phyloP scores from a whole-genome alignment of 2,329 filamentous ascomycete species.

The Aureobasidium subglaciale region DNA sequence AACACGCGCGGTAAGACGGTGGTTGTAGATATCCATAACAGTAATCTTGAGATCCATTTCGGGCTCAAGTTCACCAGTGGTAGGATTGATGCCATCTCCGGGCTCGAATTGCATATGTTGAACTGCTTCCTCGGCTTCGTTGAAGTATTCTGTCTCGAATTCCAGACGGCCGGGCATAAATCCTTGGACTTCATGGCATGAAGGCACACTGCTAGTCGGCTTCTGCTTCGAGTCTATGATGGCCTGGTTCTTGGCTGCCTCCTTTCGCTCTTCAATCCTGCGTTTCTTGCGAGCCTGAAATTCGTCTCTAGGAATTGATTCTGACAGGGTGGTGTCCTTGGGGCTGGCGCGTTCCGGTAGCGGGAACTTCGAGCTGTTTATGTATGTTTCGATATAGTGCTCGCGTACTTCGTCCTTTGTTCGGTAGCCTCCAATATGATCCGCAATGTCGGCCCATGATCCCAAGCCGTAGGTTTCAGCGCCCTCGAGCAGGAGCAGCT shows the following conservation, averaged over 20 bases:
- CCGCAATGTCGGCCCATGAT: constrained; percentile 95
- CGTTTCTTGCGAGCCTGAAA: constrained; percentile 91
- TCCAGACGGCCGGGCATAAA: constrained; percentile 98
- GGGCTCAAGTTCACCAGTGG: constrained; percentile 79
- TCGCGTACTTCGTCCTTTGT: constrained; percentile 93
- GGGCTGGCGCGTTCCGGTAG: constrained; percentile 81
- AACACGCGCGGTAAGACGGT: constrained; percentile 78
- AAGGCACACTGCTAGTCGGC: constrained; percentile 87
- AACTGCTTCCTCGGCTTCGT: constrained; percentile 95
- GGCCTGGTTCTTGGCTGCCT: constrained; percentile 75
- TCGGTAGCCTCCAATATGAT: constrained; percentile 93
- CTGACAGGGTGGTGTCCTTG: constrained; percentile 67
- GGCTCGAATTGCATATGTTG: constrained; percentile 98
- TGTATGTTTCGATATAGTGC: constrained; percentile 83
- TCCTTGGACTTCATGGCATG: constrained; percentile 95
- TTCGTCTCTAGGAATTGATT: constrained; percentile 77
- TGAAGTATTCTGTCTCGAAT: constrained; percentile 95
- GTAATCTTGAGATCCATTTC: constrained; percentile 97
- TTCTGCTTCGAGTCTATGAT: constrained; percentile 87
- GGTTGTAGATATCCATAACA: constrained; percentile 98
- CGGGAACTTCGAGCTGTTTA: constrained; percentile 77
- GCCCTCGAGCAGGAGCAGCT: constrained; percentile 85
- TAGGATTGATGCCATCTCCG: constrained; percentile 81
- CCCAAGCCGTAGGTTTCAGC: constrained; percentile 93
- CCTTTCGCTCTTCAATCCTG: constrained; percentile 84